Evolutionary conservation across 495 filamentous ascomycete species (phyloP).

Genomic region (Talaromyces proteolyticus): DNA sequence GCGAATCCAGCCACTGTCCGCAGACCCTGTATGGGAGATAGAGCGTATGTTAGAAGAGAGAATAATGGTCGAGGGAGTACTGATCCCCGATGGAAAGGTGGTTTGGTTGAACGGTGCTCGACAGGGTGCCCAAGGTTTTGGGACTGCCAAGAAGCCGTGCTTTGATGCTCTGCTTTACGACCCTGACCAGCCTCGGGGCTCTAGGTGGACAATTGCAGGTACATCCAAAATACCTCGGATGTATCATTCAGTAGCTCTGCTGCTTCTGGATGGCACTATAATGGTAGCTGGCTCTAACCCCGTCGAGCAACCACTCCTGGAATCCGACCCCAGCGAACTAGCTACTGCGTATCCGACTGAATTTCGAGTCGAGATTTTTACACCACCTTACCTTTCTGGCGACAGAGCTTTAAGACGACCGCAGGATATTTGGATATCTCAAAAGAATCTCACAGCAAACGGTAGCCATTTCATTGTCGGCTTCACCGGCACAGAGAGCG

Average conservation of each 20-base stretch:
- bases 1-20: constrained; percentile 46
- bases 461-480: constrained; percentile 37
- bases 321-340: constrained; percentile 18
- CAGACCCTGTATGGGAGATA: constrained; percentile 52
- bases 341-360: constrained; percentile 44
- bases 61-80: constrained; percentile 53
- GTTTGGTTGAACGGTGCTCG: constrained; percentile 54
- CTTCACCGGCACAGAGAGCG: constrained; percentile 35
- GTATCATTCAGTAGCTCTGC: constrained; percentile 44
- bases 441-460: constrained; percentile 32
- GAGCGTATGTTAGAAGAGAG: constrained; percentile 58
- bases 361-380: constrained; percentile 56
- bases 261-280: constrained; percentile 47
- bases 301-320: constrained; percentile 47
- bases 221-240: constrained; percentile 41
- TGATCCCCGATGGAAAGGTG: constrained; percentile 56
- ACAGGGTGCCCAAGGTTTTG: constrained; percentile 55
- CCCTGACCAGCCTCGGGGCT: constrained; percentile 38
- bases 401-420: constrained; percentile 42
- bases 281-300: constrained; percentile 54
- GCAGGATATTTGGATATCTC: constrained; percentile 33
- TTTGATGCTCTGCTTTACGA: constrained; percentile 55
- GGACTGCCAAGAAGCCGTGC: constrained; percentile 44
- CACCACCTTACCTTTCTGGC: constrained; percentile 53
- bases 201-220: constrained; percentile 46